Conservation (phyloP, 192 early-diverging fungal genomes). For the Coemansia sp. region DNA sequence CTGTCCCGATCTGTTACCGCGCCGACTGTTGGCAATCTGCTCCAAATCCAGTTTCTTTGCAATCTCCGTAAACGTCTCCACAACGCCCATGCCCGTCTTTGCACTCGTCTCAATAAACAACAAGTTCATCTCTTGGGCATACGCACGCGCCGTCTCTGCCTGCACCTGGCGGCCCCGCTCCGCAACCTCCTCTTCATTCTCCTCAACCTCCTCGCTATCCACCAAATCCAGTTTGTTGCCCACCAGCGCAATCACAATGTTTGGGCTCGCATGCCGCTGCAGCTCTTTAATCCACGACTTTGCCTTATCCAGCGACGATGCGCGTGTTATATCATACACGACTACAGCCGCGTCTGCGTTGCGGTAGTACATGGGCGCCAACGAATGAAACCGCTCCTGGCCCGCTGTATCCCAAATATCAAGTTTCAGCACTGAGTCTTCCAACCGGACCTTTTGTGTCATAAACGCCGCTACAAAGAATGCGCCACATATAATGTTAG, state of each 20-base stretch:
- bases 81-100: constrained; percentile 80
- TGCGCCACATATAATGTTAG: background rate
- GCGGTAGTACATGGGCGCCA: constrained; percentile 95
- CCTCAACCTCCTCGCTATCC: constrained; percentile 23
- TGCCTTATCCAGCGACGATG: constrained; percentile 86
- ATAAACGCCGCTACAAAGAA: constrained; percentile 67
- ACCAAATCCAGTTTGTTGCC: constrained; percentile 94
- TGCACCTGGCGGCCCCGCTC: constrained; percentile 60
- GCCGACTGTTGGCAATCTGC: constrained; percentile 41
- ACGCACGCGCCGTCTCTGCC: constrained; percentile 73
- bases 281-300: constrained; percentile 96
- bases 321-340: constrained; percentile 89
- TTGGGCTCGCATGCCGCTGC: constrained; percentile 92
- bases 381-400: constrained; percentile 96
- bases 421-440: constrained; percentile 81
- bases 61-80: constrained; percentile 91
- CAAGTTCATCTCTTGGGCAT: constrained; percentile 77
- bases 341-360: constrained; percentile 97
- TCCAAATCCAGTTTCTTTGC: constrained; percentile 49
- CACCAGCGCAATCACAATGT: constrained; percentile 94
- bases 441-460: constrained; percentile 91
- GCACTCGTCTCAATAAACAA: constrained; percentile 90
- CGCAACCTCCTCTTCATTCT: constrained; percentile 1
- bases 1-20: constrained; percentile 29
- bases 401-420: constrained; percentile 95